A percentile compares a stretch with the other conserved stretches of the same genome.
phyloP scores from a whole-genome alignment of 2,329 filamentous ascomycete genomes.

The Penicillium sumatraense region DNA sequence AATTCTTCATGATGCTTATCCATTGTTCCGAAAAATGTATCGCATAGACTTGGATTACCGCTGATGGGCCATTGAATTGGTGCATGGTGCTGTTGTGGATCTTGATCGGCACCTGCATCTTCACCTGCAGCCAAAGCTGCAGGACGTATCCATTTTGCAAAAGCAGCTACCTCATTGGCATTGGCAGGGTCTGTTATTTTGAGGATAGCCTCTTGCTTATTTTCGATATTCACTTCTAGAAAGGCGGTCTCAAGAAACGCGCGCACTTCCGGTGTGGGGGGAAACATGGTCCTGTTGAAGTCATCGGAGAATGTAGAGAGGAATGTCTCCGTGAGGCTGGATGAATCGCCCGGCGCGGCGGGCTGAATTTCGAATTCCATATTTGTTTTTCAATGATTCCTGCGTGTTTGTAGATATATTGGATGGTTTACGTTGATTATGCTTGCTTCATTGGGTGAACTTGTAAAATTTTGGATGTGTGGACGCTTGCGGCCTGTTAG shows the following conservation, averaged over 20 bases:
- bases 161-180: conserved; percentile 19
- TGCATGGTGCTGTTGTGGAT: conserved; percentile 6
- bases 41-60: conserved; percentile 24
- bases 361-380: conserved; percentile 22
- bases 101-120: conserved; percentile 11
- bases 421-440: background rate
- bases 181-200: conserved; percentile 14
- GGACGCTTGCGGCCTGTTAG: background rate
- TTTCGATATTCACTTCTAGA: background rate
- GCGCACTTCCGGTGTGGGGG: conserved; percentile 26
- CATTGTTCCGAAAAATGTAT: conserved; percentile 26
- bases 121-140: background rate
- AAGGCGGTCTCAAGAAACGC: conserved; percentile 21
- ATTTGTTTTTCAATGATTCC: background rate
- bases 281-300: conserved; percentile 30
- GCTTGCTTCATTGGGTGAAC: background rate
- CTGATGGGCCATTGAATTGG: conserved; percentile 18
- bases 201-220: conserved; percentile 17
- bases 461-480: background rate
- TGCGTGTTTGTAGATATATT: background rate
- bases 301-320: conserved; percentile 26
- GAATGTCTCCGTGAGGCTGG: conserved; percentile 25
- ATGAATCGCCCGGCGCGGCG: conserved; percentile 21
- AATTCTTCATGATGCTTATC: conserved; percentile 12
- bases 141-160: conserved; percentile 31